A percentile compares a stretch with the other conserved stretches of the same genome.
Conservation (phyloP, 768 basidiomycete genomes). For the Kwoniella sp. region DNA sequence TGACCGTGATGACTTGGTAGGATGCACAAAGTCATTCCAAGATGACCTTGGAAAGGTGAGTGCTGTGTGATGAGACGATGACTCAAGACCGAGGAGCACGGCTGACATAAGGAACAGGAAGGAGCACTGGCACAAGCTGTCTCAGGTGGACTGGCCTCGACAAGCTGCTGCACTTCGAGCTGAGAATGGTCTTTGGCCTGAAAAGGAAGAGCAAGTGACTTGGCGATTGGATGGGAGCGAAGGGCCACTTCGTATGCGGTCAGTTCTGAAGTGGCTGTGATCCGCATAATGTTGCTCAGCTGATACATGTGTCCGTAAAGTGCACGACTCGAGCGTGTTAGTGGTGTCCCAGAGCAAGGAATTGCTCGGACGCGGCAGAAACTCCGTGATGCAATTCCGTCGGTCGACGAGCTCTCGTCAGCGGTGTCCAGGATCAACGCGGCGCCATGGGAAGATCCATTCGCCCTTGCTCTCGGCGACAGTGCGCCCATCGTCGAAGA, state of each 20-base stretch:
- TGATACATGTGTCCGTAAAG: slow-evolving; percentile 7
- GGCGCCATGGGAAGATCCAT: slow-evolving; percentile 55
- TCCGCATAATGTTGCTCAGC: background rate
- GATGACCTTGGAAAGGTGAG: slow-evolving; percentile 50
- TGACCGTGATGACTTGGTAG: slow-evolving; percentile 6
- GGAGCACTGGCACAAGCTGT: slow-evolving; percentile 71
- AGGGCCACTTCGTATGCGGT: slow-evolving; percentile 85
- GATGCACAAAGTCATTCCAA: slow-evolving; percentile 47
- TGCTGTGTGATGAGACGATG: background rate
- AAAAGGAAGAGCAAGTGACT: slow-evolving; percentile 59
- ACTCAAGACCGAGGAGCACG: too few relatives aligned
- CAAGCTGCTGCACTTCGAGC: slow-evolving; percentile 68
- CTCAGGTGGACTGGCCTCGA: slow-evolving; percentile 54
- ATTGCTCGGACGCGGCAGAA: slow-evolving; percentile 30
- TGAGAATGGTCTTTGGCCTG: slow-evolving; percentile 83
- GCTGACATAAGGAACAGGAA: slow-evolving; percentile 61
- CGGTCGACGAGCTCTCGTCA: slow-evolving; percentile 51
- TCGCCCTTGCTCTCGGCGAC: slow-evolving; percentile 48
- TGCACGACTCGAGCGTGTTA: slow-evolving; percentile 42
- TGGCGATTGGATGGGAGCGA: slow-evolving; percentile 93
- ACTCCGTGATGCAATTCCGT: slow-evolving; percentile 49
- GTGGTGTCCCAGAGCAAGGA: slow-evolving; percentile 30
- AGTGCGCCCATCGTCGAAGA: slow-evolving; percentile 40
- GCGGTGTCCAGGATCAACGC: slow-evolving; percentile 47
- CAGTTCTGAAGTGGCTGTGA: slow-evolving; percentile 29